Evolutionary conservation across 768 basidiomycete genomes (phyloP), one percentile per base, ranked within the genome.

Genomic region (Jaapia argillacea): DNA sequence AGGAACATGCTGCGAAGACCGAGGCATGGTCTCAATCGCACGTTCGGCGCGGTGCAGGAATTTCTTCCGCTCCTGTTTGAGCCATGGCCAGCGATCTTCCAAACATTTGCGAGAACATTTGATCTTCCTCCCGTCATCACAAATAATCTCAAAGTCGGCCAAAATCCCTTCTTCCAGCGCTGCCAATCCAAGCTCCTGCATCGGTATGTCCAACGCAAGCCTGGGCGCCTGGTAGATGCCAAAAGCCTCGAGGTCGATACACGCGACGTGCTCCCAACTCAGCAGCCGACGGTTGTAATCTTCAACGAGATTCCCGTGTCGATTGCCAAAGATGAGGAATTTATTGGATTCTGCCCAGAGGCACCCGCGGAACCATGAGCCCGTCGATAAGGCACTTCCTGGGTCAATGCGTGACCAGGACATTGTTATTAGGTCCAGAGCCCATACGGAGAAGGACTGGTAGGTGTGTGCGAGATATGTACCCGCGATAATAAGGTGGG

Each of bases 391-490:
- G 1, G 86, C 82, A 52, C 82, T 83, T 12, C 90, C 91, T 0
- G 89, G 82, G 56, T 93, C 91, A 24, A 93, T 83, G 28, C 87
- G 80, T 31, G 83, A 76, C 90, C 92, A 91, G 23, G 75, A 74
- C 79, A 90, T 85, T 45, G 70, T 73, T 40, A 74, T 62, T 21
- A 98, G 72, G 58, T 99, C 86, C 36, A 99, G 78, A 1, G 88
- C 86, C 93, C 93, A 99, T 45, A 98, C 85, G 6, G 91, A 92
- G 61, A 92, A 99, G 22, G 88, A 89, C 55, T 94, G 92, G 52
- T 87, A 88, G 33, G 85, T 83, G 55, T 92, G 87, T 1, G 93
- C 90, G 45, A 99, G 82, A 57, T 96, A 96, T 16, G 91, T 94
- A 24, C 94, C 94, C 6, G 90, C 91, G 42, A 98, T 82, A 60